A percentile compares a stretch with the other conserved stretches of the same genome.
phyloP scores from a whole-genome alignment of 148 eudicot species.

The Vaccinium corymbosum region DNA sequence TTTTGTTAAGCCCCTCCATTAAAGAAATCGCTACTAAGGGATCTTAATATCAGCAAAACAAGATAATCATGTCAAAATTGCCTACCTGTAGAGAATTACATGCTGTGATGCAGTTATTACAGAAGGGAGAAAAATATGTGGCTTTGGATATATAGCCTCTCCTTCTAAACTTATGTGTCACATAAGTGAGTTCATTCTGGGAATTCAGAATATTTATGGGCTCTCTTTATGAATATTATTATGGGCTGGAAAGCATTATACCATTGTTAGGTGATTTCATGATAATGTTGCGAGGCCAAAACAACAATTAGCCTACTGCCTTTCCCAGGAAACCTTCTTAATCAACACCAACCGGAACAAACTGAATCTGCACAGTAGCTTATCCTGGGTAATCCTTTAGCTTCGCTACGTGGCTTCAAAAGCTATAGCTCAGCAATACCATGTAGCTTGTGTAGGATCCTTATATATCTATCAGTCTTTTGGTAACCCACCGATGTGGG shows the following conservation, averaged over 20 bases:
- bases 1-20: neutral
- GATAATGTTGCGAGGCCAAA: neutral
- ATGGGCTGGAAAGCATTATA: neutral
- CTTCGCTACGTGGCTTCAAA: neutral
- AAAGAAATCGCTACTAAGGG: neutral
- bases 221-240: neutral
- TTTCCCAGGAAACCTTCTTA: neutral
- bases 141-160: constrained; percentile 5
- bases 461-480: neutral
- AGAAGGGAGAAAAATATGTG: neutral
- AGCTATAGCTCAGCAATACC: neutral
- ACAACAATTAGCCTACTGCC: neutral
- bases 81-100: neutral
- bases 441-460: neutral
- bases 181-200: neutral
- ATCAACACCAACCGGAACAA: neutral
- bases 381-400: neutral
- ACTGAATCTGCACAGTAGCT: neutral
- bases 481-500: neutral
- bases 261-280: neutral
- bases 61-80: neutral
- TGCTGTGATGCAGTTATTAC: neutral
- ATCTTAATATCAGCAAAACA: neutral
- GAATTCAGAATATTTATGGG: neutral
- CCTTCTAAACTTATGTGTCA: neutral